Percentiles rank a stretch among this genome's conserved stretches.
These are phyloP conservation scores for Sporothrix protearum DNA, from an alignment of 2,329 filamentous ascomycete genomes.

Conservation along the genomic window DNA sequence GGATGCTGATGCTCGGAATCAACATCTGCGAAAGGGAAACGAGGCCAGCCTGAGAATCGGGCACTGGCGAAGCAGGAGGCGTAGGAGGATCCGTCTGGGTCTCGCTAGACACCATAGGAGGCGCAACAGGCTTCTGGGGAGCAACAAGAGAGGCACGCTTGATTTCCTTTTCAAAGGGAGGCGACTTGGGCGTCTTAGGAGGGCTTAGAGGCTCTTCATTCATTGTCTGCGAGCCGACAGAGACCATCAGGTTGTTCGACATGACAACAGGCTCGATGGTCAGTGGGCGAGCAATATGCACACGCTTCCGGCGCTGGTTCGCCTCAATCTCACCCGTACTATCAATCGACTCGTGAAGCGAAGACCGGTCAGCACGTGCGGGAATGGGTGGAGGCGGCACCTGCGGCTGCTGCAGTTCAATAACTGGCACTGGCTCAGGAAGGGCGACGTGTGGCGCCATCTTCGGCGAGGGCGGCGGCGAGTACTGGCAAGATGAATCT, in stretches of 20 bases:
- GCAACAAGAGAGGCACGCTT: slow-evolving; percentile 13
- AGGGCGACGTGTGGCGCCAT: slow-evolving; percentile 35
- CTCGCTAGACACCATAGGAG: slow-evolving; percentile 50
- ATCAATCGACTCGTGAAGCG: slow-evolving; percentile 38
- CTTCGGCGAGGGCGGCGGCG: slow-evolving; percentile 73
- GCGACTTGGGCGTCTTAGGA: slow-evolving; percentile 60
- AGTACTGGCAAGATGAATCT: slow-evolving; percentile 77
- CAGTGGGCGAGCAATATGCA: slow-evolving; percentile 51
- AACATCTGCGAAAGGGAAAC: slow-evolving; percentile 38
- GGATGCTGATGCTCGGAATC: slow-evolving; percentile 86
- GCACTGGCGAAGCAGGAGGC: slow-evolving; percentile 22
- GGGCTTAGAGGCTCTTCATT: slow-evolving; percentile 60
- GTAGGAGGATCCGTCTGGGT: slow-evolving; percentile 58
- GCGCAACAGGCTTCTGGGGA: slow-evolving; percentile 28
- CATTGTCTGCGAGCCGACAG: slow-evolving; percentile 62
- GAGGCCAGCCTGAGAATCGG: slow-evolving; percentile 7
- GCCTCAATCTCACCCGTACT: slow-evolving; percentile 60
- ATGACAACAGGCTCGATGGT: slow-evolving; percentile 45
- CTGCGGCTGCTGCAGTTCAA: neutral
- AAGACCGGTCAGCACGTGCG: slow-evolving; percentile 35
- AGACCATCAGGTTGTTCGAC: slow-evolving; percentile 55
- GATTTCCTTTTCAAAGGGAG: slow-evolving; percentile 38
- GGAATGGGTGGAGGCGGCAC: slow-evolving; percentile 37
- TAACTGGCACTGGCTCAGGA: neutral
- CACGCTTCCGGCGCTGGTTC: slow-evolving; percentile 69